These are phyloP conservation scores for Wallemia ichthyophaga DNA, from an alignment of 1,284 basidiomycete genomes.

Conservation along the genomic window DNA sequence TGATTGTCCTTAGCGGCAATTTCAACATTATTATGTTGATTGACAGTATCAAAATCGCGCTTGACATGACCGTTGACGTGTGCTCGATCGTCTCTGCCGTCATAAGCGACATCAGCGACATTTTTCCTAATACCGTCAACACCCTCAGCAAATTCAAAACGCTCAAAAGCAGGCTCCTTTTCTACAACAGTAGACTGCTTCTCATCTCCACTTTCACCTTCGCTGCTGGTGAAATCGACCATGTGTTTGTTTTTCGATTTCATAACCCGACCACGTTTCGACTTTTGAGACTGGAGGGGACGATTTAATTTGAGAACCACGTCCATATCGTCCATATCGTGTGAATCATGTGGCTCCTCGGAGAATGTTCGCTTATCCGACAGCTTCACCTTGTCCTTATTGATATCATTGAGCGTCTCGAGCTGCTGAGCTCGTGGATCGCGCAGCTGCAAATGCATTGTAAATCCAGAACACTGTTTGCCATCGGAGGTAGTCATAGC, in stretches of 20 bases:
- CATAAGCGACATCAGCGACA: too few relatives aligned
- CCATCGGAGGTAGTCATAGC: background rate
- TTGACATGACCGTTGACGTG: too few relatives aligned
- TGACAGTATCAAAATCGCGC: too few relatives aligned
- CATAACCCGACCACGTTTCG: background rate
- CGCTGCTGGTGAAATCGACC: background rate
- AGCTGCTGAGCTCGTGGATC: background rate
- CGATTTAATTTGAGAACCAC: too few relatives aligned
- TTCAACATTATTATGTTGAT: too few relatives aligned
- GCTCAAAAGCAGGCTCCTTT: too few relatives aligned
- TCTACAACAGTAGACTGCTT: background rate
- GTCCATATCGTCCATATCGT: too few relatives aligned
- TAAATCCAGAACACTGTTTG: background rate
- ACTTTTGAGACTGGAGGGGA: background rate
- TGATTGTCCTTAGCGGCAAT: too few relatives aligned
- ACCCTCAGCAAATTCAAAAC: too few relatives aligned
- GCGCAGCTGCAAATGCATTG: background rate
- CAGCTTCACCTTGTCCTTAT: background rate
- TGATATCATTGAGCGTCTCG: background rate
- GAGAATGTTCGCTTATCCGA: background rate
- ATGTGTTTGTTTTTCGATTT: background rate
- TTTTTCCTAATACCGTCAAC: too few relatives aligned
- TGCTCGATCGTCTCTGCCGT: too few relatives aligned
- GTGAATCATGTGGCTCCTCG: background rate
- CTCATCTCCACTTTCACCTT: background rate